Evolutionary conservation across 768 basidiomycete species (phyloP).

Genomic region (Ramaria sp.): DNA sequence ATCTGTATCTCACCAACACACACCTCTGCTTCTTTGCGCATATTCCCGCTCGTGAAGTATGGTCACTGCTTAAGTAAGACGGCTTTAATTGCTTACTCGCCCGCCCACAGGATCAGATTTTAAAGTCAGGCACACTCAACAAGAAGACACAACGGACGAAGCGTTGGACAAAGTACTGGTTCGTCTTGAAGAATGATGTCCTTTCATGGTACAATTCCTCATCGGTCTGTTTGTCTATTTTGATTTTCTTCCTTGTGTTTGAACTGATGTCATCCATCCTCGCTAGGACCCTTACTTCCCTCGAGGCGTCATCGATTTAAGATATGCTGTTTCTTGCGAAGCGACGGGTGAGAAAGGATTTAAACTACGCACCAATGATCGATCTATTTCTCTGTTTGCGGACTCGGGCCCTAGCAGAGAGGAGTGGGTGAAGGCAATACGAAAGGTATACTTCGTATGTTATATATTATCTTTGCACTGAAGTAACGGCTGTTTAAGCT

Average conservation of each 20-base stretch:
- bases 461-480: not conserved
- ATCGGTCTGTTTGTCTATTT: conserved; percentile 40
- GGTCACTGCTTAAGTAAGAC: conserved; percentile 11
- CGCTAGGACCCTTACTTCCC: conserved; percentile 93
- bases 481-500: conserved; percentile 24
- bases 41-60: conserved; percentile 81
- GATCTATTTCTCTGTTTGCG: conserved; percentile 56
- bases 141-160: conserved; percentile 87
- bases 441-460: conserved; percentile 32
- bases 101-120: conserved; percentile 64
- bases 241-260: conserved; percentile 5
- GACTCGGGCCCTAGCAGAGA: conserved; percentile 78
- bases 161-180: conserved; percentile 93
- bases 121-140: conserved; percentile 84
- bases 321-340: conserved; percentile 88
- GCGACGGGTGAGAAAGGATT: conserved; percentile 67
- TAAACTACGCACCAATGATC: conserved; percentile 75
- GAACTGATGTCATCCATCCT: not conserved
- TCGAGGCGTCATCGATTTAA: conserved; percentile 89
- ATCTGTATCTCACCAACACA: conserved; percentile 90
- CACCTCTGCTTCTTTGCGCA: conserved; percentile 96
- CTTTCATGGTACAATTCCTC: conserved; percentile 96
- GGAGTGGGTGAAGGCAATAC: conserved; percentile 94
- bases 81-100: not conserved
- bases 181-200: conserved; percentile 89